Percentiles rank a stretch among this genome's conserved stretches.
Evolutionary conservation across 140 eudicot species (phyloP).

Genomic region (Stevia rebaudiana): DNA sequence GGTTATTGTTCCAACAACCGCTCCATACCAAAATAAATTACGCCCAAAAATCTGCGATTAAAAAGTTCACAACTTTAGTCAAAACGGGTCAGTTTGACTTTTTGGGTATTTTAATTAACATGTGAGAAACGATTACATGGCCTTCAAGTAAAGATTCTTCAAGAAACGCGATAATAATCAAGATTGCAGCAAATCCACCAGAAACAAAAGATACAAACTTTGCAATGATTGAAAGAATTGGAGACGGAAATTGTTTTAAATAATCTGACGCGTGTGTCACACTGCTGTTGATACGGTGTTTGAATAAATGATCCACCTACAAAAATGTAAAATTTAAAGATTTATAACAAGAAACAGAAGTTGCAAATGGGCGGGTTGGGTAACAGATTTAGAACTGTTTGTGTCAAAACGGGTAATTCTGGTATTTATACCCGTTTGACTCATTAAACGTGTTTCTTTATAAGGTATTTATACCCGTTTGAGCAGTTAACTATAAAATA

Average conservation of each 20-base stretch:
- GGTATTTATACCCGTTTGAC: background rate
- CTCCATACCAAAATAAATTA: conserved; percentile 92
- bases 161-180: conserved; percentile 85
- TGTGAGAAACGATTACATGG: conserved; percentile 59
- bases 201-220: conserved; percentile 88
- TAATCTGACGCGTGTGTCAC: conserved; percentile 74
- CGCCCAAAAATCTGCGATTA: conserved; percentile 80
- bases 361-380: background rate
- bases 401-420: background rate
- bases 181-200: conserved; percentile 96
- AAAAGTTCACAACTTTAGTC: background rate
- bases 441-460: background rate
- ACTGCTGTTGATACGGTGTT: conserved; percentile 85
- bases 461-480: background rate
- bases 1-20: conserved; percentile 89
- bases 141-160: conserved; percentile 98
- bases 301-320: conserved; percentile 96
- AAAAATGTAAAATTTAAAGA: conserved; percentile 13
- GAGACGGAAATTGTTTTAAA: conserved; percentile 88
- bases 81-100: background rate
- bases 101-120: background rate
- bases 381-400: background rate
- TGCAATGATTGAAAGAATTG: conserved; percentile 66
- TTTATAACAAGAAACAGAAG: background rate
- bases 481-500: background rate